A percentile compares a stretch with the other conserved stretches of the same genome.
Evolutionary conservation across 345 rosid species (phyloP).

Genomic region (Iberis pinnata): DNA sequence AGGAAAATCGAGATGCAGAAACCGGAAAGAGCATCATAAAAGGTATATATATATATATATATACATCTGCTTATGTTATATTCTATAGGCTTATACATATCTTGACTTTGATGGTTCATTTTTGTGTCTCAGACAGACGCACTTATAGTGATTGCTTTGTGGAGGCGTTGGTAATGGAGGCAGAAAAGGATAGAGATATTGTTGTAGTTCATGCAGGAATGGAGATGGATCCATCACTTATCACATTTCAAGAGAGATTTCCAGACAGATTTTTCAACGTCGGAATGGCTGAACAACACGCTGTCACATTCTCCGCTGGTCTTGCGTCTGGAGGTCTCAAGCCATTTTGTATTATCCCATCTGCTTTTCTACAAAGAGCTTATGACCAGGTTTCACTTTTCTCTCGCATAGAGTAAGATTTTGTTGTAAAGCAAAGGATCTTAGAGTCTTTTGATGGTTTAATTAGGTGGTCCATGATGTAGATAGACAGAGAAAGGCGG

Average conservation of each 20-base stretch:
- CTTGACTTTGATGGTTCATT: slow-evolving; percentile 5
- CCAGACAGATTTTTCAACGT: slow-evolving; percentile 73
- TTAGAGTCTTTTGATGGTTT: slow-evolving; percentile 19
- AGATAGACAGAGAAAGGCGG: slow-evolving; percentile 77
- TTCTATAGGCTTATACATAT: slow-evolving; percentile 2
- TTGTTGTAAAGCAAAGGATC: neutral
- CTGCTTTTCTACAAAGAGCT: slow-evolving; percentile 85
- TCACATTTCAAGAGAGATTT: slow-evolving; percentile 56
- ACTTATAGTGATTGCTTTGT: slow-evolving; percentile 81
- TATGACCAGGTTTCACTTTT: slow-evolving; percentile 72
- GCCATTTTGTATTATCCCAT: slow-evolving; percentile 87
- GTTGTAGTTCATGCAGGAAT: slow-evolving; percentile 82
- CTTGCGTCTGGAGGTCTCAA: slow-evolving; percentile 85
- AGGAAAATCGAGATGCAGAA: slow-evolving; percentile 43
- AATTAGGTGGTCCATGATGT: slow-evolving; percentile 81
- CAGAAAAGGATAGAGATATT: slow-evolving; percentile 76
- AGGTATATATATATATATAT: slow-evolving; percentile 33
- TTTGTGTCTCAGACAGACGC: slow-evolving; percentile 36
- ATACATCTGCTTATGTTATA: slow-evolving; percentile 1
- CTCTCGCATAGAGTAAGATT: slow-evolving; percentile 3
- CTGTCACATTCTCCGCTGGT: slow-evolving; percentile 96
- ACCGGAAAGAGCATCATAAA: slow-evolving; percentile 26
- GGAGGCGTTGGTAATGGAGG: slow-evolving; percentile 65
- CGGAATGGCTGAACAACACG: slow-evolving; percentile 95
- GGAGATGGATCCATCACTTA: slow-evolving; percentile 62